Evolutionary conservation across 768 basidiomycete species (phyloP).

Genomic region (Rhizopogon vesiculosus): DNA sequence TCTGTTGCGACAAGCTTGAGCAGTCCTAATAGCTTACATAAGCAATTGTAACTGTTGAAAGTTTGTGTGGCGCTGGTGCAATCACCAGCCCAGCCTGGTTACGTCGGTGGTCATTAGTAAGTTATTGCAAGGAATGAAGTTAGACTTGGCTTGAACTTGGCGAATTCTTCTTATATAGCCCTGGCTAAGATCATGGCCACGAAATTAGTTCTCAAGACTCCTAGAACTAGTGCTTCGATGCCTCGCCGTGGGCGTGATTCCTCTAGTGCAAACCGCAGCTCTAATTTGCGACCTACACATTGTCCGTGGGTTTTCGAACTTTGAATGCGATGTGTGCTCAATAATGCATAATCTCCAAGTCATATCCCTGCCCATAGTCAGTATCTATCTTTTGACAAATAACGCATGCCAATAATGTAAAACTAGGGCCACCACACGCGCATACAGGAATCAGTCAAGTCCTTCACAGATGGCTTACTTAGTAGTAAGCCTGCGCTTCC

Average conservation of each 20-base stretch:
- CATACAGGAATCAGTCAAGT: constrained; percentile 31
- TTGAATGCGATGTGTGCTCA: background rate
- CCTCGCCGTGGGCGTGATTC: background rate
- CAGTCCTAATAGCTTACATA: too few species aligned
- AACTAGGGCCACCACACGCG: constrained; percentile 35
- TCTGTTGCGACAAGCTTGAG: too few species aligned
- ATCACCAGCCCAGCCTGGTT: too few species aligned
- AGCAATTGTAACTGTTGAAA: too few species aligned
- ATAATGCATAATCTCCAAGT: constrained; percentile 13
- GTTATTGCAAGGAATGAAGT: too few species aligned
- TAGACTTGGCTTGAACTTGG: too few species aligned
- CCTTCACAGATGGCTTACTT: constrained; percentile 30
- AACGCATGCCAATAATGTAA: constrained; percentile 7
- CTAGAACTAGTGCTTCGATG: background rate
- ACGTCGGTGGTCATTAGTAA: too few species aligned
- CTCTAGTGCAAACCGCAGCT: background rate
- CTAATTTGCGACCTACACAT: constrained; percentile 18
- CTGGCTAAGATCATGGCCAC: background rate
- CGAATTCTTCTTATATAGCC: too few species aligned
- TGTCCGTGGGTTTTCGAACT: constrained; percentile 12
- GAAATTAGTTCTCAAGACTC: background rate
- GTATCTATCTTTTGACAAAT: constrained; percentile 21
- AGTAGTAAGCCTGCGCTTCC: constrained; percentile 22
- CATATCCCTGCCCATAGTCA: constrained; percentile 26
- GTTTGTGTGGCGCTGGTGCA: too few species aligned